Evolutionary conservation across 129 eudicot species (phyloP).

Genomic region (Lonicera japonica): DNA sequence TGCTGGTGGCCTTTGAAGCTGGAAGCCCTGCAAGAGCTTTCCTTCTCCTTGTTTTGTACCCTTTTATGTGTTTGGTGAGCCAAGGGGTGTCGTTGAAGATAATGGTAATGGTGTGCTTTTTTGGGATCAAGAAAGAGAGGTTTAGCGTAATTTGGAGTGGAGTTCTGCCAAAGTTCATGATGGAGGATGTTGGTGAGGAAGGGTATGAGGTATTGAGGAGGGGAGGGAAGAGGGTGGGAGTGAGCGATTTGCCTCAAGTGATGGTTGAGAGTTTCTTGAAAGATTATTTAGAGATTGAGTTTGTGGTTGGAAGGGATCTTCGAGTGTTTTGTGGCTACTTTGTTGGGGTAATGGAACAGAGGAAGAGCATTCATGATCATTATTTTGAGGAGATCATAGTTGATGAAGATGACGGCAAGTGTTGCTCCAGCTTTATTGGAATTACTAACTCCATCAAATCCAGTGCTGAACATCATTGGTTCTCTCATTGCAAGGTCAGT

Average conservation of each 20-base stretch:
- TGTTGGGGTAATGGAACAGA: constrained; percentile 59
- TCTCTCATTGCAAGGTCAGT: constrained; percentile 45
- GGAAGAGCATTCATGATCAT: constrained; percentile 12
- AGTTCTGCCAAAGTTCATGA: constrained; percentile 57
- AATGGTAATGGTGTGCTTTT: constrained; percentile 56
- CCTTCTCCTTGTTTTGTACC: constrained; percentile 30
- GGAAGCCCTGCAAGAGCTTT: constrained; percentile 53
- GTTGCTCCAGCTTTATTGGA: constrained; percentile 24
- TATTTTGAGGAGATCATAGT: constrained; percentile 2
- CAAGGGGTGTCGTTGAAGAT: constrained; percentile 26
- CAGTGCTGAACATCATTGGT: constrained; percentile 16
- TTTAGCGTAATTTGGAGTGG: constrained; percentile 51
- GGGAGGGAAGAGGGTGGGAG: constrained; percentile 42
- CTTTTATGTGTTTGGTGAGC: constrained; percentile 24
- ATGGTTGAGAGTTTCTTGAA: constrained; percentile 78
- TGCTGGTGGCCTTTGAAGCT: constrained; percentile 64
- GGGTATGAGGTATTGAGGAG: constrained; percentile 44
- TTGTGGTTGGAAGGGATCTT: constrained; percentile 56
- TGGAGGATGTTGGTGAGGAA: constrained; percentile 67
- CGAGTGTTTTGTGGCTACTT: constrained; percentile 38
- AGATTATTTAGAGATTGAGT: constrained; percentile 59
- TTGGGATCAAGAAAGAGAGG: constrained; percentile 47
- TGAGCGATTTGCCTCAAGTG: constrained; percentile 57
- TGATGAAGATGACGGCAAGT: constrained; percentile 22
- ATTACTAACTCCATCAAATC: constrained; percentile 27